Percentiles rank a stretch among this genome's conserved stretches.
phyloP scores from a whole-genome alignment of 129 eudicot species.

The Scalesia atractyloides region DNA sequence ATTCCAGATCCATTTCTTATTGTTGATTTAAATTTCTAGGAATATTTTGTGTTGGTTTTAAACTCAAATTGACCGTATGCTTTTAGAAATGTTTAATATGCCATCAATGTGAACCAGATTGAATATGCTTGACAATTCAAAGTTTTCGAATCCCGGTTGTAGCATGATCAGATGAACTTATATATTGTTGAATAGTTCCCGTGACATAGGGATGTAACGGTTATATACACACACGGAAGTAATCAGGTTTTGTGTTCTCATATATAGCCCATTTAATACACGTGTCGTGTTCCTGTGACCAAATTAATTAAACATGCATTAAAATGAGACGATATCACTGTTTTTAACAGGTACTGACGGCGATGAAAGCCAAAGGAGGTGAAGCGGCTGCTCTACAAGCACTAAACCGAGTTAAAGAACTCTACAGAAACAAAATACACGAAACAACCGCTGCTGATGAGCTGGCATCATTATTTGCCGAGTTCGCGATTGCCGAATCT shows the following conservation, averaged over 20 bases:
- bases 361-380: slow-evolving; percentile 67
- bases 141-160: slow-evolving; percentile 9
- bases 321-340: not conserved
- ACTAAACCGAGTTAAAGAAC: slow-evolving; percentile 62
- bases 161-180: slow-evolving; percentile 7
- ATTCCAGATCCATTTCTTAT: slow-evolving; percentile 1
- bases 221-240: not conserved
- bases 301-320: not conserved
- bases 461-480: slow-evolving; percentile 78
- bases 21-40: not conserved
- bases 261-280: not conserved
- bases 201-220: not conserved
- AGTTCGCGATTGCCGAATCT: slow-evolving; percentile 84
- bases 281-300: not conserved
- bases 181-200: not conserved
- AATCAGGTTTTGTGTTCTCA: not conserved
- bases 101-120: not conserved
- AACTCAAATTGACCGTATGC: not conserved
- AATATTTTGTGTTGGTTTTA: not conserved
- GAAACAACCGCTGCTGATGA: slow-evolving; percentile 73
- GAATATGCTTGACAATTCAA: not conserved
- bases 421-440: slow-evolving; percentile 58
- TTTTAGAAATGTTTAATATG: not conserved
- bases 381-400: slow-evolving; percentile 62
- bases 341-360: slow-evolving; percentile 59